Percentiles rank a stretch among this genome's conserved stretches.
Evolutionary conservation across 1,139 yeast species (phyloP).

Genomic region (Saccharomycopsis crataegensis): DNA sequence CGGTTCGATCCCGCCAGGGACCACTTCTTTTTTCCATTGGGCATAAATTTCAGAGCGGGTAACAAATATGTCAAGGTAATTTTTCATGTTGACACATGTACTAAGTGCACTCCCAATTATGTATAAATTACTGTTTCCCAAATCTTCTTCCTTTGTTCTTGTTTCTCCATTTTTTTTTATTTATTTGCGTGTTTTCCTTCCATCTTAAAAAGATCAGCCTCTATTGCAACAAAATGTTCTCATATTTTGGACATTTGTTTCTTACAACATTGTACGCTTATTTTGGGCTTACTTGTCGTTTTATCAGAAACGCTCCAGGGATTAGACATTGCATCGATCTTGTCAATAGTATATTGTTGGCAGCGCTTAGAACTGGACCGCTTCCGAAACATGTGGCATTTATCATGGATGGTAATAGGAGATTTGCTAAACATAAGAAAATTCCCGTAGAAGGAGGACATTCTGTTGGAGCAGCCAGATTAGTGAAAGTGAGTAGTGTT

Average conservation of each 20-base stretch:
- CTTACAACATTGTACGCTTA: not conserved
- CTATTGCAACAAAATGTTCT: no score
- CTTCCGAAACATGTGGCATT: slow-evolving; percentile 85
- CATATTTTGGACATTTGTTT: not conserved
- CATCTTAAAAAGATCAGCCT: no score
- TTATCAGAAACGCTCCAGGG: not conserved
- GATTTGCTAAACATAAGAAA: slow-evolving; percentile 66
- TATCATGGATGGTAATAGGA: slow-evolving; percentile 95
- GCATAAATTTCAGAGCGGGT: no score
- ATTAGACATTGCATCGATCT: not conserved
- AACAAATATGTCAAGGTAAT: no score
- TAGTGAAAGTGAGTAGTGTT: slow-evolving; percentile 36
- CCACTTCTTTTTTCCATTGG: slow-evolving; percentile 31
- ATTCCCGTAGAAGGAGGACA: slow-evolving; percentile 80
- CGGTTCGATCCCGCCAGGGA: slow-evolving; percentile 86
- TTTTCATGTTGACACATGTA: no score
- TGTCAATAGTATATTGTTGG: slow-evolving; percentile 40
- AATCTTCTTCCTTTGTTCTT: no score
- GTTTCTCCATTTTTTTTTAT: no score
- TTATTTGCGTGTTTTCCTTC: no score
- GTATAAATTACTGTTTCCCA: no score
- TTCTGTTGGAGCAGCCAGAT: slow-evolving; percentile 76
- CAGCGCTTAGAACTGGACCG: slow-evolving; percentile 61
- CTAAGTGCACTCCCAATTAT: no score
- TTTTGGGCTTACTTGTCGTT: not conserved